phyloP scores from a whole-genome alignment of 768 basidiomycete genomes.

The Kwoniella newhampshirensis region DNA sequence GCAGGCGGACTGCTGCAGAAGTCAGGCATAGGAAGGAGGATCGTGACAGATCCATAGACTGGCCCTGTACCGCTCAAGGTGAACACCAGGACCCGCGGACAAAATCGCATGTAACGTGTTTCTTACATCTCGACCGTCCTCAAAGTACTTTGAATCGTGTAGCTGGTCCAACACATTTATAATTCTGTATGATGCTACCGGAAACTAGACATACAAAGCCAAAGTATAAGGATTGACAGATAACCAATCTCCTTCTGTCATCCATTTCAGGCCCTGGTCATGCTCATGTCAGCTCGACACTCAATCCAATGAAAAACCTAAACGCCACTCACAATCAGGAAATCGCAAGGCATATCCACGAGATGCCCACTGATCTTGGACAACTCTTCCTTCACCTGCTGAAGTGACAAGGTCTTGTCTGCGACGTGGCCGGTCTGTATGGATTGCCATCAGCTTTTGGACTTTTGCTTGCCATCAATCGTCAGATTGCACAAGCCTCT shows the following conservation, averaged over 20 bases:
- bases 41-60: too few species aligned
- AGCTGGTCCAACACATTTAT: background rate
- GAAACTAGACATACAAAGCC: slow-evolving; percentile 27
- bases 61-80: too few species aligned
- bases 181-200: background rate
- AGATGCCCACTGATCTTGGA: slow-evolving; percentile 58
- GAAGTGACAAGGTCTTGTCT: slow-evolving; percentile 62
- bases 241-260: slow-evolving; percentile 40
- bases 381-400: slow-evolving; percentile 74
- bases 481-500: slow-evolving; percentile 1
- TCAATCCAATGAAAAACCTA: background rate
- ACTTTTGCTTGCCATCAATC: too few species aligned
- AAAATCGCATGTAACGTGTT: too few species aligned
- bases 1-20: too few species aligned
- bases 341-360: slow-evolving; percentile 55
- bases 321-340: slow-evolving; percentile 43
- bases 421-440: slow-evolving; percentile 75
- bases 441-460: too few species aligned
- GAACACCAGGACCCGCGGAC: too few species aligned
- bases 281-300: background rate
- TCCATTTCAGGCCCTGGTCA: slow-evolving; percentile 33
- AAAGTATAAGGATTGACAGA: slow-evolving; percentile 31
- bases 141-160: background rate
- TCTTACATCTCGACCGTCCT: background rate
- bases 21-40: too few species aligned